A percentile compares a stretch with the other conserved stretches of the same genome.
Conservation (phyloP, 331 rosid genomes). For the Stylosanthes scabra region DNA sequence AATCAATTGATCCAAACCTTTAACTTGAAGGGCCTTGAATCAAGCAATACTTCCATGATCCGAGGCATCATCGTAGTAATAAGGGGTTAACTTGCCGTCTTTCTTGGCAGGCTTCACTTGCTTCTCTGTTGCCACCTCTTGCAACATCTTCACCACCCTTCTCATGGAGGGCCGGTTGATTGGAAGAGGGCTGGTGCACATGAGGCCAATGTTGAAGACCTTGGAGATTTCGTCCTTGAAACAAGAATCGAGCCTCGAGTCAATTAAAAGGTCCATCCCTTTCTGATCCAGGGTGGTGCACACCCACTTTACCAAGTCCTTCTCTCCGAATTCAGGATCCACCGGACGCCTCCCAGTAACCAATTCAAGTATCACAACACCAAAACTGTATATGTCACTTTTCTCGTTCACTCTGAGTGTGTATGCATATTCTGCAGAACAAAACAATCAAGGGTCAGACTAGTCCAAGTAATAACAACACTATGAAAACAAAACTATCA, state of each 20-base stretch:
- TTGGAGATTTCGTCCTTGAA: slow-evolving; percentile 82
- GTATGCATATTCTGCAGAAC: slow-evolving; percentile 85
- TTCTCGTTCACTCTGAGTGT: slow-evolving; percentile 96
- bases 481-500: neutral
- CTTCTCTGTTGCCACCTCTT: slow-evolving; percentile 66
- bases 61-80: slow-evolving; percentile 83
- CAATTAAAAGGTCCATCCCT: slow-evolving; percentile 75
- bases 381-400: slow-evolving; percentile 96
- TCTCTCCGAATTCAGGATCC: slow-evolving; percentile 91
- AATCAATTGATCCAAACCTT: slow-evolving; percentile 31
- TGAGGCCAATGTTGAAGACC: slow-evolving; percentile 85
- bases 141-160: slow-evolving; percentile 88
- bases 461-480: neutral
- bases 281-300: slow-evolving; percentile 84
- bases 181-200: slow-evolving; percentile 94
- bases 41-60: slow-evolving; percentile 87
- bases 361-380: slow-evolving; percentile 87
- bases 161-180: slow-evolving; percentile 95
- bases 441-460: slow-evolving; percentile 1
- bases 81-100: slow-evolving; percentile 86
- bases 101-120: slow-evolving; percentile 59
- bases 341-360: slow-evolving; percentile 76
- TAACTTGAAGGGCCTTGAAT: slow-evolving; percentile 21
- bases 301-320: slow-evolving; percentile 92
- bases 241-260: slow-evolving; percentile 75